phyloP scores from a whole-genome alignment of 371 early-diverging fungal genomes.

The Mucor racemosus region DNA sequence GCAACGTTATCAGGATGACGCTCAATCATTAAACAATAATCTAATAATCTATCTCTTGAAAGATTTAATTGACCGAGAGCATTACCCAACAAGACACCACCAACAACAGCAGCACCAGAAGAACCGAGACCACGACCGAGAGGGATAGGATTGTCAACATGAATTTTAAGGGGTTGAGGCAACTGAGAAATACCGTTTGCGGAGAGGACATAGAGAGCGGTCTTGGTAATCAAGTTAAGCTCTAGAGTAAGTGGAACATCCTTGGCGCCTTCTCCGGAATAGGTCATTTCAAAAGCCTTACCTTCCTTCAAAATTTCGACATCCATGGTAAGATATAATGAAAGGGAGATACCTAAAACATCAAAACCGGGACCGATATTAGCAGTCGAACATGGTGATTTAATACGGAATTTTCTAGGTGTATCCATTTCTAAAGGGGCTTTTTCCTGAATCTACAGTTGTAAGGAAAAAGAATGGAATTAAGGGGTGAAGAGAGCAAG shows the following conservation, averaged over 20 bases:
- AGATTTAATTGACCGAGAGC: conserved; percentile 72
- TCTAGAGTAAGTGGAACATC: conserved; percentile 79
- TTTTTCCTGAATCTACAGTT: not conserved
- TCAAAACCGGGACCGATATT: conserved; percentile 98
- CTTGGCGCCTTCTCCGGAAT: conserved; percentile 80
- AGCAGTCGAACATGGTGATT: conserved; percentile 92
- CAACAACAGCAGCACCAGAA: conserved; percentile 95
- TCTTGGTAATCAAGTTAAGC: conserved; percentile 89
- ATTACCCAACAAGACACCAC: conserved; percentile 88
- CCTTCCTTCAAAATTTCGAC: conserved; percentile 42
- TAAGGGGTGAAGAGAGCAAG: not conserved
- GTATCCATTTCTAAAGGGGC: conserved; percentile 22
- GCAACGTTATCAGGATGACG: conserved; percentile 97
- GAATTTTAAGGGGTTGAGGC: conserved; percentile 64
- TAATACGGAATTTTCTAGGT: conserved; percentile 68
- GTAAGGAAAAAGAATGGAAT: conserved; percentile 1
- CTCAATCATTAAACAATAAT: conserved; percentile 89
- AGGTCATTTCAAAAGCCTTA: conserved; percentile 63
- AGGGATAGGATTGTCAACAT: conserved; percentile 90
- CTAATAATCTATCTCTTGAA: conserved; percentile 76
- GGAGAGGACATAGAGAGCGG: conserved; percentile 83
- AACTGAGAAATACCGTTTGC: conserved; percentile 64
- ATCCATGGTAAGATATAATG: conserved; percentile 79
- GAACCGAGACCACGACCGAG: conserved; percentile 96
- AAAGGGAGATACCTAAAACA: conserved; percentile 89